A percentile compares a stretch with the other conserved stretches of the same genome.
phyloP scores from a whole-genome alignment of 192 early-diverging fungal genomes.

The Allomyces arbusculus region DNA sequence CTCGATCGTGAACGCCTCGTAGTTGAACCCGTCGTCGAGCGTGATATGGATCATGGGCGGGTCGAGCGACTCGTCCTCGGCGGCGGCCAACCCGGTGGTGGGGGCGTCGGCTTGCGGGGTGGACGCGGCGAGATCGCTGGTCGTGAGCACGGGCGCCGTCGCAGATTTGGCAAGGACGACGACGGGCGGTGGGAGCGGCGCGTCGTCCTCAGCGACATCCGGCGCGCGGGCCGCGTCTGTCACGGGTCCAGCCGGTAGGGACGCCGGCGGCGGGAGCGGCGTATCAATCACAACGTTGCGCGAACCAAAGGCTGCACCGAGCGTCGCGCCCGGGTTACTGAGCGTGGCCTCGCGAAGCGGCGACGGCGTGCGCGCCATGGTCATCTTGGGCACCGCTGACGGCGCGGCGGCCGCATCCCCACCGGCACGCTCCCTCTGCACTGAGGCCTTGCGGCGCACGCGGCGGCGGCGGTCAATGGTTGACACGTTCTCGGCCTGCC shows the following conservation, averaged over 20 bases:
- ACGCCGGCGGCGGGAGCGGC: not conserved
- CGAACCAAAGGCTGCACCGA: not conserved
- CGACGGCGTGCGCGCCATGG: not conserved
- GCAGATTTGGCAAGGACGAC: no score
- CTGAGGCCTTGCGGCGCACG: not conserved
- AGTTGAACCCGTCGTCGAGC: not conserved
- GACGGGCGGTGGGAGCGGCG: no score
- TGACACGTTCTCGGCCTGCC: not conserved
- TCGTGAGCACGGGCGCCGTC: no score
- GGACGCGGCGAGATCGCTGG: not conserved
- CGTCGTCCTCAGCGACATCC: not conserved
- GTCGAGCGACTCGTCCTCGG: not conserved
- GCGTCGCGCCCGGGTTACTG: not conserved
- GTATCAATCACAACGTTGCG: not conserved
- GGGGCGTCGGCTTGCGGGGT: not conserved
- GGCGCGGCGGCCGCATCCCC: no score
- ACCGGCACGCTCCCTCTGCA: not conserved
- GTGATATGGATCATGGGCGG: not conserved
- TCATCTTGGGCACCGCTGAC: no score
- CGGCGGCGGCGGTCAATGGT: not conserved
- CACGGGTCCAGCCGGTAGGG: no score
- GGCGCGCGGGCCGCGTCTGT: not conserved
- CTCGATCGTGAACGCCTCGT: not conserved
- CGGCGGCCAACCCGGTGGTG: no score
- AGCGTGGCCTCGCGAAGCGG: not conserved